phyloP scores from a whole-genome alignment of 192 early-diverging fungal genomes.

The Ambispora gerdemannii region DNA sequence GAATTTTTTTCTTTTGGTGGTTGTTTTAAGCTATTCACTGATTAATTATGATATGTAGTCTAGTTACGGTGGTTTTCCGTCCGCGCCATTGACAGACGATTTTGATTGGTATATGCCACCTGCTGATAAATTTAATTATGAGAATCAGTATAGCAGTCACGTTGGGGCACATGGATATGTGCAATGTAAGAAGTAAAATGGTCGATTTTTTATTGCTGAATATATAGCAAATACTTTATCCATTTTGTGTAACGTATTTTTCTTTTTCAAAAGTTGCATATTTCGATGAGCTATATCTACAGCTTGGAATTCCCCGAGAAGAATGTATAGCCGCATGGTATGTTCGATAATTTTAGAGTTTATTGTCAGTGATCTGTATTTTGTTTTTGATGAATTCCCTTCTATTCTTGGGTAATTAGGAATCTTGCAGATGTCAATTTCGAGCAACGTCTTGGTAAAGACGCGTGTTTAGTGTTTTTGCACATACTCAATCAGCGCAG shows the following conservation, averaged over 20 bases:
- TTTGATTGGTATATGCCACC: constrained; percentile 68
- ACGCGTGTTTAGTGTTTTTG: constrained; percentile 55
- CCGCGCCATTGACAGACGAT: constrained; percentile 41
- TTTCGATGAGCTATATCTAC: constrained; percentile 56
- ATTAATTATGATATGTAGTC: too few relatives aligned
- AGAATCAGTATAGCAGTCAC: constrained; percentile 53
- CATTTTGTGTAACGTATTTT: neutral
- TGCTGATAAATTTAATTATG: constrained; percentile 54
- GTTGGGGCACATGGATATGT: constrained; percentile 50
- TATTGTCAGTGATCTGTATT: too few relatives aligned
- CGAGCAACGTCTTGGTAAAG: constrained; percentile 51
- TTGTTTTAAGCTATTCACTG: too few relatives aligned
- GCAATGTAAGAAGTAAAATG: constrained; percentile 42
- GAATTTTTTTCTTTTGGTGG: too few relatives aligned
- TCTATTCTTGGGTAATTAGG: constrained; percentile 42
- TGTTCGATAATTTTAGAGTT: too few relatives aligned
- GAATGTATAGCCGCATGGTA: constrained; percentile 56
- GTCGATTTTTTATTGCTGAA: neutral
- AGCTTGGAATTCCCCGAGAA: constrained; percentile 49
- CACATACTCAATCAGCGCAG: constrained; percentile 57
- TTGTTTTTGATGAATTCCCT: too few relatives aligned
- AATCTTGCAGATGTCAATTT: constrained; percentile 54
- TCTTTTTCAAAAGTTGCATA: constrained; percentile 41
- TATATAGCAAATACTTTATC: neutral
- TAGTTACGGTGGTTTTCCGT: constrained; percentile 20